Conservation (phyloP, 2,329 filamentous ascomycete genomes). For the Talaromyces sp. region DNA sequence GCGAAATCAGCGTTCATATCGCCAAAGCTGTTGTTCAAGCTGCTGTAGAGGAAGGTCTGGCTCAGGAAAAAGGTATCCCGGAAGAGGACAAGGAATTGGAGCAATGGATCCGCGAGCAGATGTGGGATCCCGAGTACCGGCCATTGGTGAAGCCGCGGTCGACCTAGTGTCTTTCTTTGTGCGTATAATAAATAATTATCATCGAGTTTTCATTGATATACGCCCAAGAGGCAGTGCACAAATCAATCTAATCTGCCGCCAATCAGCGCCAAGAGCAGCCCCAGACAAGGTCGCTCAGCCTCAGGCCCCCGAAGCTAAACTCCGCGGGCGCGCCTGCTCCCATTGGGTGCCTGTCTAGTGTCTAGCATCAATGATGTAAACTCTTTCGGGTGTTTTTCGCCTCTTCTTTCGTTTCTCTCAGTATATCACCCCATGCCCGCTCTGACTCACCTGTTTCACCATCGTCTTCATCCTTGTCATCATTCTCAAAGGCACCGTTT, state of each 20-base stretch:
- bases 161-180: background rate
- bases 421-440: background rate
- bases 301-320: background rate
- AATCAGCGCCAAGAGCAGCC: background rate
- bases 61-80: conserved; percentile 65
- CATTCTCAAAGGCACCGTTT: no score
- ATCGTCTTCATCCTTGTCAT: background rate
- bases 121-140: conserved; percentile 42
- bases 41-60: conserved; percentile 66
- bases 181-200: background rate
- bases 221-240: background rate
- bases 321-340: background rate
- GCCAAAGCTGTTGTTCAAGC: conserved; percentile 58
- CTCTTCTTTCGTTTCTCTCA: background rate
- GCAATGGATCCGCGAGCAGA: conserved; percentile 41
- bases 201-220: background rate
- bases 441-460: background rate
- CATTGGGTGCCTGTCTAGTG: background rate
- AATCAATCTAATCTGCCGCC: background rate
- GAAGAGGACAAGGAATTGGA: conserved; percentile 33
- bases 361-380: background rate
- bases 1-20: conserved; percentile 73
- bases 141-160: conserved; percentile 23
- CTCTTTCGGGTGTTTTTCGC: background rate
- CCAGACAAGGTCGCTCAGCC: background rate